A percentile compares a stretch with the other conserved stretches of the same genome.
phyloP scores from a whole-genome alignment of 1,139 yeast species.

The Candida neerlandica region DNA sequence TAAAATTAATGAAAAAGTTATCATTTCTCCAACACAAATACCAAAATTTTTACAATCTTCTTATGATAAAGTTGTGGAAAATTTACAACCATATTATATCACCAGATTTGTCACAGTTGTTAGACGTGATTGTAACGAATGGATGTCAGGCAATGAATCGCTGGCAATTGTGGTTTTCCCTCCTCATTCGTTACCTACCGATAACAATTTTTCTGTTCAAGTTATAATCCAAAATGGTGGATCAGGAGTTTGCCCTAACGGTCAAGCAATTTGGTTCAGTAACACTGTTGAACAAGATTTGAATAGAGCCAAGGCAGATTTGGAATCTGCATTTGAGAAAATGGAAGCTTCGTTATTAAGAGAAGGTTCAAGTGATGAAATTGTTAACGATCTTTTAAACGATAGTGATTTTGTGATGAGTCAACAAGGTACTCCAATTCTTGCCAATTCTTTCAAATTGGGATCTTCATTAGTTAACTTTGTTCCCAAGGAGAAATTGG shows the following conservation, averaged over 20 bases:
- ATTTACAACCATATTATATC: constrained; percentile 49
- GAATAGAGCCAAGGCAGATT: constrained; percentile 68
- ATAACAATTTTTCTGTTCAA: constrained; percentile 76
- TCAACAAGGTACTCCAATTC: constrained; percentile 62
- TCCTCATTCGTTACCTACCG: constrained; percentile 72
- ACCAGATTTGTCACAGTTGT: constrained; percentile 83
- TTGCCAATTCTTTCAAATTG: constrained; percentile 75
- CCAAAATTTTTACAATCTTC: constrained; percentile 48
- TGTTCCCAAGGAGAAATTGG: constrained; percentile 78
- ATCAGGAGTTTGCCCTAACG: constrained; percentile 85
- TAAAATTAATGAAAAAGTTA: constrained; percentile 73
- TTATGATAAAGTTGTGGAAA: constrained; percentile 38
- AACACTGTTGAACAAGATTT: constrained; percentile 74
- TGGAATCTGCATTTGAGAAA: constrained; percentile 77
- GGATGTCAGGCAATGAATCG: constrained; percentile 78
- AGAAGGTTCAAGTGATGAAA: constrained; percentile 55
- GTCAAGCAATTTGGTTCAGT: constrained; percentile 88
- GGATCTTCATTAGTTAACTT: constrained; percentile 85
- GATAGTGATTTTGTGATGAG: constrained; percentile 57
- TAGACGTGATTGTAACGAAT: constrained; percentile 82
- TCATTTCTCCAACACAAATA: constrained; percentile 72
- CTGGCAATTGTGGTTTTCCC: constrained; percentile 93
- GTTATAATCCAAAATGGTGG: constrained; percentile 88
- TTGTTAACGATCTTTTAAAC: constrained; percentile 41
- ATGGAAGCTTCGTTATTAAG: constrained; percentile 80